These are phyloP conservation scores for Dothiorella sarmentorum DNA, from an alignment of 2,329 filamentous ascomycete genomes.

Conservation along the genomic window DNA sequence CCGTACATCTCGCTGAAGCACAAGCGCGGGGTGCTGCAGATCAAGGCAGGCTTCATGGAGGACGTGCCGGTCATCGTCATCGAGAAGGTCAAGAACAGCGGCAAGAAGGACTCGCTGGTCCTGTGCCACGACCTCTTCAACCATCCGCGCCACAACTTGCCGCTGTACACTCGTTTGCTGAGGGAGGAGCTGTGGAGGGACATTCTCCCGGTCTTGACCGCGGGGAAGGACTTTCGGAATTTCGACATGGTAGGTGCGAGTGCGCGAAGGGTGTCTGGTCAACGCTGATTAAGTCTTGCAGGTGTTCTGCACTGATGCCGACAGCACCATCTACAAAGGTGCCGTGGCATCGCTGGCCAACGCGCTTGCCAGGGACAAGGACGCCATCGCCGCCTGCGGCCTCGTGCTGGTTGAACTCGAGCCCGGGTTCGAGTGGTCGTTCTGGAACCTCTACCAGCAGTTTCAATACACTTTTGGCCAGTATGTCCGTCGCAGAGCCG, in stretches of 20 bases:
- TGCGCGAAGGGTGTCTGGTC: no score
- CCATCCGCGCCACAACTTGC: conserved; percentile 21
- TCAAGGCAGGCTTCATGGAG: conserved; percentile 26
- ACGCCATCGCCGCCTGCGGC: conserved; percentile 25
- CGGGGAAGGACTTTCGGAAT: conserved; percentile 18
- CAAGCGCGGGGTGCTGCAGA: conserved; percentile 22
- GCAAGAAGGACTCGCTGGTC: conserved; percentile 26
- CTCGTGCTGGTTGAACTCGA: conserved; percentile 25
- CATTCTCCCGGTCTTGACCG: conserved; percentile 22
- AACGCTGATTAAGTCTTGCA: neutral
- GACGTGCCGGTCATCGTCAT: conserved; percentile 25
- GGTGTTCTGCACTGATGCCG: conserved; percentile 26
- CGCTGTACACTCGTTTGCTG: conserved; percentile 20
- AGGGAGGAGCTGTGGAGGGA: conserved; percentile 23
- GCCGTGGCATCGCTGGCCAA: conserved; percentile 24
- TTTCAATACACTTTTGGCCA: conserved; percentile 27
- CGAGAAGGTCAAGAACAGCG: conserved; percentile 24
- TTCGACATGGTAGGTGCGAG: conserved; percentile 22
- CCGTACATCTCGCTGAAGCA: conserved; percentile 23
- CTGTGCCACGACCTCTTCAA: conserved; percentile 27
- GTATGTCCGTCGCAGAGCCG: conserved; percentile 24
- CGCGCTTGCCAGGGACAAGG: conserved; percentile 21
- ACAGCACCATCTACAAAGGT: conserved; percentile 25
- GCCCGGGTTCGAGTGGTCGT: conserved; percentile 25
- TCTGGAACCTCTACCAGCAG: conserved; percentile 27